Percentiles rank a stretch among this genome's conserved stretches.
These are phyloP conservation scores for Leishmania major DNA, from an alignment of 208 protist genomes.

Conservation along the genomic window DNA sequence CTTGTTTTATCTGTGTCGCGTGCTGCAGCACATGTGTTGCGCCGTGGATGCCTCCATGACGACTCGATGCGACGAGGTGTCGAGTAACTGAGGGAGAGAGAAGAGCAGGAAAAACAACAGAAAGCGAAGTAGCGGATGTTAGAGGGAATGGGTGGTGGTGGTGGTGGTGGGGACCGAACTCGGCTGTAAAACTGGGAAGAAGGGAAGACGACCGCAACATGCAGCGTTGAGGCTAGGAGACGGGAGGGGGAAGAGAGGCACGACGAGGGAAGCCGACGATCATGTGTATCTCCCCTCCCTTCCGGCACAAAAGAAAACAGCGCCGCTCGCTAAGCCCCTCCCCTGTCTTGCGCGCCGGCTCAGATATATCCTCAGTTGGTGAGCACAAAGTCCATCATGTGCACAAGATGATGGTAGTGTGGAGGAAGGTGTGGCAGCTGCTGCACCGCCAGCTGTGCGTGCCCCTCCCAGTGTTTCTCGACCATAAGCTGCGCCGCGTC, in stretches of 20 bases:
- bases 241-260: not conserved
- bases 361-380: not conserved
- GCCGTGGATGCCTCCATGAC: not conserved
- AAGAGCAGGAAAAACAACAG: constrained; percentile 7
- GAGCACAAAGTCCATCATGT: constrained; percentile 19
- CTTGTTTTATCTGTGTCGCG: not conserved
- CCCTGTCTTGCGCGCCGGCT: not conserved
- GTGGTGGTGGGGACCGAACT: not conserved
- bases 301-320: not conserved
- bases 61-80: not conserved
- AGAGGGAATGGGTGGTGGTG: not conserved
- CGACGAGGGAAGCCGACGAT: not conserved
- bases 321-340: not conserved
- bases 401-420: constrained; percentile 11
- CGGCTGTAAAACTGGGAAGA: not conserved
- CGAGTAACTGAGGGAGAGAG: not conserved
- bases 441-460: not conserved
- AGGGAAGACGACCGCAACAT: not conserved
- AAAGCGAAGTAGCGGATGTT: not conserved
- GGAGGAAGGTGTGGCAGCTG: not conserved
- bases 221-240: not conserved
- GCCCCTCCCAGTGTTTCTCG: constrained; percentile 22
- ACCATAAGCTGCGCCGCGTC: not conserved
- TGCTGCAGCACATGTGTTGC: not conserved
- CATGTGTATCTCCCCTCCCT: not conserved